phyloP scores from a whole-genome alignment of 73 alveolate genomes.

The Tetrahymena thermophila region DNA sequence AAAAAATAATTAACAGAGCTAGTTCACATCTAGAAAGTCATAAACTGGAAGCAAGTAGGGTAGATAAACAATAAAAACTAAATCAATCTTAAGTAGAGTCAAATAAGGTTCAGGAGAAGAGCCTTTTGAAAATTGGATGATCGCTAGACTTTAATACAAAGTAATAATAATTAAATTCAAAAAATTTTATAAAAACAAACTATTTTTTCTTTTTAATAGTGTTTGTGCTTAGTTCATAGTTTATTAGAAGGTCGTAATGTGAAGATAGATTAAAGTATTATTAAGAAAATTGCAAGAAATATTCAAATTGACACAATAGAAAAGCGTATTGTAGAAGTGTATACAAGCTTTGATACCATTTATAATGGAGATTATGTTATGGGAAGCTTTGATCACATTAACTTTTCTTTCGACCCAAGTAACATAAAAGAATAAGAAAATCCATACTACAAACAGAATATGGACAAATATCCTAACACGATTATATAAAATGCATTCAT shows the following conservation, averaged over 20 bases:
- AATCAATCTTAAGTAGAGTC: not conserved
- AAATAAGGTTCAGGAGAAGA: not conserved
- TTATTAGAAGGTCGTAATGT: not conserved
- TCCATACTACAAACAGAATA: not conserved
- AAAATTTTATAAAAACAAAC: not conserved
- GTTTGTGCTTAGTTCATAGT: not conserved
- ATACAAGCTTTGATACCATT: not conserved
- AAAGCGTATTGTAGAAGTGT: not conserved
- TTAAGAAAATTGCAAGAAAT: not conserved
- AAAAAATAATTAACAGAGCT: not conserved
- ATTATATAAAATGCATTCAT: not conserved
- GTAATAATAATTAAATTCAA: not conserved
- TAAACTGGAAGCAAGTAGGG: not conserved
- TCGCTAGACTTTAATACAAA: not conserved
- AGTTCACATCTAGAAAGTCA: not conserved
- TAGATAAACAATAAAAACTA: not conserved
- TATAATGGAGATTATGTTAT: not conserved
- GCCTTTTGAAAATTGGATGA: not conserved
- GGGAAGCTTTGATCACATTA: not conserved
- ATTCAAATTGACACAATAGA: not conserved
- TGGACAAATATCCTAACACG: slow-evolving; percentile 37
- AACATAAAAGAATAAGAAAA: not conserved
- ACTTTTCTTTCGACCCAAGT: not conserved
- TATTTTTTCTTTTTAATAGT: not conserved
- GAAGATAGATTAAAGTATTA: not conserved